Evolutionary conservation across 1,284 basidiomycete genomes (phyloP), one percentile per base, ranked within the genome.

Genomic region (Heimioporus punctisporus): DNA sequence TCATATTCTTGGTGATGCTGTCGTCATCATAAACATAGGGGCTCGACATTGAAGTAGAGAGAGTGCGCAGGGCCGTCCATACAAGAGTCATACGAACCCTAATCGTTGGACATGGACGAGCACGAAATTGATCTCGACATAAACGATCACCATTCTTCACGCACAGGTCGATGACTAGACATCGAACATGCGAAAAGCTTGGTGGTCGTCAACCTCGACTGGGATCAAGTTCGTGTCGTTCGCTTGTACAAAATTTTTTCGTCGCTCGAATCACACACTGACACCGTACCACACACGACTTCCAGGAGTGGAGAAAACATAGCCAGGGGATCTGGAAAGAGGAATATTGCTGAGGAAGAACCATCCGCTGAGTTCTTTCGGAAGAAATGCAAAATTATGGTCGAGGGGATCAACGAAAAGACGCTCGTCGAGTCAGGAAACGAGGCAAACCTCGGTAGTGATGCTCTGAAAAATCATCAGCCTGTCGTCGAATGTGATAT

Each of bases 171-270:
- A 81, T 23, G 82, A 77, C 10, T 89, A 88, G 73, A 74, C 26
- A 69, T 60, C 4, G 25, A 76, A n/a, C 78, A 78, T n/a, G 93
- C 93, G 2, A 81, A 78, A 46, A 83, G 97, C 15, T 74, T 98
- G 8, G 97, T 97, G 0, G 85, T 92, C 27, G 97, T 99, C 62
- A 98, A 99, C 70, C 83, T 99, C 56, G 97, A 99, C 74, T 99
- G 97, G 97, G 97, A 99, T 72, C 86, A 98, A 74, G 85, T 99
- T 52, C 90, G 92, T 48, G 94, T 97, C 2, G 78, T 78, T 34
- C 96, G 99, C 72, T 77, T 99, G 25, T 98, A 86, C 83, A 95
- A 93, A 72, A 92, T 99, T 42, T 95, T 95, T 73, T 87, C 93
- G 34, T 98, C 95, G 6, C 83, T 97, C 50, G 81, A 98, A 21